Evolutionary conservation across 495 filamentous ascomycete genomes (phyloP), one percentile per base, ranked within the genome.

Genomic region (Xylaria venustula): DNA sequence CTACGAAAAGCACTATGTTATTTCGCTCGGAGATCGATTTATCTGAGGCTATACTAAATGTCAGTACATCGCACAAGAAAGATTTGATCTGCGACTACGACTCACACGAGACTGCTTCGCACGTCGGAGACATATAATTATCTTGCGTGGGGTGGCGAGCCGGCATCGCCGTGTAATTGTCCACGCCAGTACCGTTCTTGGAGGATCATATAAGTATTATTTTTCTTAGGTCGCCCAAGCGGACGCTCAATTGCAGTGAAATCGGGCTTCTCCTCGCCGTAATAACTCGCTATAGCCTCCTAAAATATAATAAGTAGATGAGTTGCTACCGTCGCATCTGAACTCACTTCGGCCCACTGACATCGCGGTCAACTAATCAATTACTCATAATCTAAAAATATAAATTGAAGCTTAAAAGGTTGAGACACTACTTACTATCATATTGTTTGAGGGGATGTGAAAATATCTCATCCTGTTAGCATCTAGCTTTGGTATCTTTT

Each of bases 1-100:
- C 20, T 48, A 75, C 75, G 46, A 77, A 79, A 0, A 78, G 65
- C 1, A 73, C 74, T 30, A 79, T 64, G 9, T 77, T 77, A 20
- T 65, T 70, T 0, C 70, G 69, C 7, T 66, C 62, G 12, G 54
- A 8, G 2, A 73, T 71, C 11, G 8, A 28, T 4, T 64, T 50
- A 0, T 67, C 49, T 7, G 49, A 9, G 6, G 30, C 50, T 40
- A 3, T 17, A n/a, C n/a, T n/a, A n/a, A n/a, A n/a, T n/a, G n/a
- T n/a, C n/a, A n/a, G n/a, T n/a, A n/a, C n/a, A n/a, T n/a, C n/a
- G n/a, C n/a, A n/a, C n/a, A n/a, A n/a, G n/a, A n/a, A n/a, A n/a
- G n/a, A n/a, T n/a, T n/a, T n/a, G n/a, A n/a, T n/a, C n/a, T n/a
- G n/a, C n/a, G n/a, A n/a, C n/a, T n/a, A 3, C 26, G 45, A 40